Base-by-base conservation (phyloP, 768 basidiomycete genomes). In the Pisolithus orientalis region DNA sequence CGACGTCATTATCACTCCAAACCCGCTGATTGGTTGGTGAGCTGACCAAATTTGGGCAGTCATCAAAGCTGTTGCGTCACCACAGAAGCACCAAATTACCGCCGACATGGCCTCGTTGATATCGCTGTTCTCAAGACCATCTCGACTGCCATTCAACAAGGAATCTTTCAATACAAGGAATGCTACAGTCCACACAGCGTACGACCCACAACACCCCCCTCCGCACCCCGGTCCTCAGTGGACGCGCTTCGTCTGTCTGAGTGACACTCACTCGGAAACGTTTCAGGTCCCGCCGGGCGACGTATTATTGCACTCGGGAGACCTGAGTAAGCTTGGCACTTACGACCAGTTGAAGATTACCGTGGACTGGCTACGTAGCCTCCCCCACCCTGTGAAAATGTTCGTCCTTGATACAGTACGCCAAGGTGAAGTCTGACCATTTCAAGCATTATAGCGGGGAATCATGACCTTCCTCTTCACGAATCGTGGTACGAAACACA, bases 251-350 rank as follows among this genome's bases (percentile, higher is more conserved):
- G 71, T 82, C 14, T 81, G 81, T 57, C 66, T 84, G 50, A 82
- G 80, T 54, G 83, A 85, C 58, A 83, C 80, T 2, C 83, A 85
- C 59, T 50, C 66, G 3, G 62, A 55, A 9, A 63, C 60, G 0
- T 79, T 75, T 53, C 55, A 53, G 11, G 74, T 81, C 1, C 83
- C 83, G 4, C 65, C 65, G 10, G 82, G 83, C 11, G 83, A 84
- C 56, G 78, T 85, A 1, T 68, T 84, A 5, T 64, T 84, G 13
- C 81, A 84, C 57, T 71, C 73, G 27, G 83, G 83, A 1, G 83
- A 84, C 58, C 66, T 84, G 37, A 83, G 79, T 5, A 66, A 70
- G 28, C 58, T 57, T 11, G 82, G 83, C 1, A 69, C 55, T 1
- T 50, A 70, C 29, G 51, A 60, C 1, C 74, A 80, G n/a, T 70